Evolutionary conservation across 768 basidiomycete species (phyloP), one percentile per base, ranked within the genome.

Genomic region (Jaapia argillacea): DNA sequence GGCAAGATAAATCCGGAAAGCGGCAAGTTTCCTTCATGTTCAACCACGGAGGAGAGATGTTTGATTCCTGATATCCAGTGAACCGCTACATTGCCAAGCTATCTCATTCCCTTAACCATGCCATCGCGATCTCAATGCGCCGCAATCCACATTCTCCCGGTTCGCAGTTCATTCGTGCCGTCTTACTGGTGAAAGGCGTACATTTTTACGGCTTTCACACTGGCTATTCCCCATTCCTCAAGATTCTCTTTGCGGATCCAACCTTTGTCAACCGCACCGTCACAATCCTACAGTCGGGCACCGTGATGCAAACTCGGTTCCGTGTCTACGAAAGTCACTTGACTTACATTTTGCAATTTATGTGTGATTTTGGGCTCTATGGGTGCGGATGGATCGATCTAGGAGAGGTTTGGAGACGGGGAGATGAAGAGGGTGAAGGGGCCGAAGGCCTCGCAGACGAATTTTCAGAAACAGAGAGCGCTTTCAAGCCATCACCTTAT

Each of bases 131-230:
- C 37, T 88, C 89, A 3, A 61, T 90, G 51, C 82, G 81, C 54
- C 80, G 80, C 22, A 77, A 85, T 44, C 84, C 83, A 1, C 55
- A 70, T 6, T 75, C 76, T 1, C 60, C 64, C 4, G 72, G 66
- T 36, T 72, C 77, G 14, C 75, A 74, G 51, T 82, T 71, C 55
- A 68, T 88, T 46, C 84, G 87, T 12, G 81, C 81, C 20, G 72
- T 96, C 31, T 58, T 89, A 38, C 70, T 93, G 41, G 87, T 92
- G 49, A 98, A 98, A 63, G 96, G 91, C n/a, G 67, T 91, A 14
- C 83, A 85, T 55, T 96, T 98, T 62, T 98, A 98, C 61, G 93
- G 96, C 6, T 98, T 92, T 59, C 85, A 90, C 58, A 68, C 82
- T 7, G 76, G 79, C 22, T 85, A 90, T 54, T 70, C 74, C 4